These are phyloP conservation scores for Trichosanthes cucumerina DNA, from an alignment of 306 rosid species.

Conservation along the genomic window DNA sequence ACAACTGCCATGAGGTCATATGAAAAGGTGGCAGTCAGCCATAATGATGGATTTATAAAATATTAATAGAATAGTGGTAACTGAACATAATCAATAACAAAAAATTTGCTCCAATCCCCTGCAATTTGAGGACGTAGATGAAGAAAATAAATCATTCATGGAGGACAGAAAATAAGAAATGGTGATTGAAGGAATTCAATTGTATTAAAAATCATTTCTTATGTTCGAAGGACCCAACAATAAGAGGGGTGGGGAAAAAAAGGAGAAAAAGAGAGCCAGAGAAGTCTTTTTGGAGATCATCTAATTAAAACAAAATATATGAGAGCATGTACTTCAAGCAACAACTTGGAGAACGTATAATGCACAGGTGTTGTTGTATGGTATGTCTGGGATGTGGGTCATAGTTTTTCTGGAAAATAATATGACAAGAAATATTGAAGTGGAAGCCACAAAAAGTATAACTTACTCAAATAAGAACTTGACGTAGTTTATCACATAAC, in stretches of 20 bases:
- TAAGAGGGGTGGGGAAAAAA: background rate
- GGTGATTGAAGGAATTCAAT: background rate
- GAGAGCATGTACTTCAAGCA: background rate
- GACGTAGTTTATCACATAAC: constrained; percentile 90
- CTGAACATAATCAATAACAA: background rate
- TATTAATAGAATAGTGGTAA: background rate
- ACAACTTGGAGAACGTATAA: background rate
- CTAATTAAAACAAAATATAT: background rate
- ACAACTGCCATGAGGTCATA: background rate
- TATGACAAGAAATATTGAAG: background rate
- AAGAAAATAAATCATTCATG: background rate
- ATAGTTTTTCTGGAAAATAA: background rate
- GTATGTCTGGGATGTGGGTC: background rate
- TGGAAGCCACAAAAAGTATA: constrained; percentile 11
- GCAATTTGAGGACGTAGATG: background rate
- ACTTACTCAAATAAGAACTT: constrained; percentile 87
- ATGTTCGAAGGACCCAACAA: background rate
- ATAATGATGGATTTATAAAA: background rate
- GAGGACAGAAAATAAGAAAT: background rate
- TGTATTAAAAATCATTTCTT: background rate
- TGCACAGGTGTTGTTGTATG: no score
- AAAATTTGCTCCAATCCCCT: background rate
- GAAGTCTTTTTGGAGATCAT: background rate
- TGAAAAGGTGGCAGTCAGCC: background rate
- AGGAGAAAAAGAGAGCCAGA: background rate